Conservation (phyloP, 768 basidiomycete species). For the Naematelia encephala region DNA sequence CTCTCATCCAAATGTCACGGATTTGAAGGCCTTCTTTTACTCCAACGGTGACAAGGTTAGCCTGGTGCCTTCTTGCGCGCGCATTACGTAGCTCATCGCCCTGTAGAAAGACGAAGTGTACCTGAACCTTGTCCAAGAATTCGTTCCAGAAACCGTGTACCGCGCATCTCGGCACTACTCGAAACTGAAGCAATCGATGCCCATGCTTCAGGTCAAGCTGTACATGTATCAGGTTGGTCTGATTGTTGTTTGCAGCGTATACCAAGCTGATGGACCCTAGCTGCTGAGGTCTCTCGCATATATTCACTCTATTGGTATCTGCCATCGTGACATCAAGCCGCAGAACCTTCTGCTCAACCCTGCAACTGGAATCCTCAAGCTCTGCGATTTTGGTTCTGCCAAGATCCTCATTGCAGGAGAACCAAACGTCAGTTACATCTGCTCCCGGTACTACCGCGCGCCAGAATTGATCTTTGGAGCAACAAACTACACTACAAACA, state of each 20-base stretch:
- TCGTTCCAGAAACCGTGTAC: slow-evolving; percentile 98
- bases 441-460: slow-evolving; percentile 98
- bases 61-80: slow-evolving; percentile 2
- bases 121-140: slow-evolving; percentile 98
- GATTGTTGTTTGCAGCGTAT: background rate
- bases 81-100: background rate
- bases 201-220: slow-evolving; percentile 98
- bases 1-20: slow-evolving; percentile 95
- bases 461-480: slow-evolving; percentile 99
- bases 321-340: slow-evolving; percentile 99
- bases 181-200: slow-evolving; percentile 99
- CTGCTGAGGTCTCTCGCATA: slow-evolving; percentile 96
- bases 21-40: slow-evolving; percentile 97
- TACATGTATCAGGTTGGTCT: slow-evolving; percentile 78
- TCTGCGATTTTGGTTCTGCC: slow-evolving; percentile 98
- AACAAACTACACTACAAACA: slow-evolving; percentile 99
- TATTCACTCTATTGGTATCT: slow-evolving; percentile 99
- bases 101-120: slow-evolving; percentile 97
- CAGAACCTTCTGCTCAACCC: slow-evolving; percentile 98
- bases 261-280: slow-evolving; percentile 54
- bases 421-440: slow-evolving; percentile 99
- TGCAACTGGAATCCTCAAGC: slow-evolving; percentile 90
- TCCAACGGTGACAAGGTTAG: slow-evolving; percentile 97
- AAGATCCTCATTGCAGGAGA: slow-evolving; percentile 98
- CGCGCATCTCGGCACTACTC: slow-evolving; percentile 98